Conservation (phyloP, 2,329 filamentous ascomycete species). For the Cryphonectria naterciae region DNA sequence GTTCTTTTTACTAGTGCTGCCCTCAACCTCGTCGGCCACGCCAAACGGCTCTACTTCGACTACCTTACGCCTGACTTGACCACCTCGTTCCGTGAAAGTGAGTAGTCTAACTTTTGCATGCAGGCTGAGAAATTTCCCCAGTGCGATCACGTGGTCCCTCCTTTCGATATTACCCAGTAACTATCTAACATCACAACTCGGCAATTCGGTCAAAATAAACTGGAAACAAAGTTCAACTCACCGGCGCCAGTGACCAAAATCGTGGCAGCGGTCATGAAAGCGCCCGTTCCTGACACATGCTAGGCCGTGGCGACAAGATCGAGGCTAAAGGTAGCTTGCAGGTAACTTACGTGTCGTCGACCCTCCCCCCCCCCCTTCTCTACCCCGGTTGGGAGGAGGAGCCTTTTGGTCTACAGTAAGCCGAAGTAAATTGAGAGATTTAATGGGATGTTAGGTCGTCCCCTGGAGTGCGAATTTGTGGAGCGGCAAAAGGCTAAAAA, state of each 20-base stretch:
- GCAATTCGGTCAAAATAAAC: background rate
- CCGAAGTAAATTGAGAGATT: background rate
- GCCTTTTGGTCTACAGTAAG: background rate
- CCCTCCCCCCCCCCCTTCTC: background rate
- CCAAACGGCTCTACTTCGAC: background rate
- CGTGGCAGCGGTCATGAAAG: background rate
- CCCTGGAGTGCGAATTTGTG: background rate
- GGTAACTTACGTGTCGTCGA: background rate
- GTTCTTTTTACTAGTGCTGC: background rate
- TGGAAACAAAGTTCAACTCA: background rate
- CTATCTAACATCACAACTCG: background rate
- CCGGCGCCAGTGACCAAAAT: background rate
- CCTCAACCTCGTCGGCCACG: background rate
- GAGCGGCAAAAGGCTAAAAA: background rate
- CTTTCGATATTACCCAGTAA: background rate
- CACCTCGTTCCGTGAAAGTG: background rate
- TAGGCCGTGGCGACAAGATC: constrained; percentile 1
- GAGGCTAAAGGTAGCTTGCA: constrained; percentile 1
- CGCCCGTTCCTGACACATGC: constrained; percentile 6
- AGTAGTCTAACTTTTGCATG: background rate
- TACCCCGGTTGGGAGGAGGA: background rate
- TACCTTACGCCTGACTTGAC: background rate
- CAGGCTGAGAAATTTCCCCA: background rate
- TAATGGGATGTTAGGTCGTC: background rate
- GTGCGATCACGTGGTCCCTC: background rate